Evolutionary conservation across 148 eudicot species (phyloP), one percentile per base, ranked within the genome.

Genomic region (Euryodendron excelsum): DNA sequence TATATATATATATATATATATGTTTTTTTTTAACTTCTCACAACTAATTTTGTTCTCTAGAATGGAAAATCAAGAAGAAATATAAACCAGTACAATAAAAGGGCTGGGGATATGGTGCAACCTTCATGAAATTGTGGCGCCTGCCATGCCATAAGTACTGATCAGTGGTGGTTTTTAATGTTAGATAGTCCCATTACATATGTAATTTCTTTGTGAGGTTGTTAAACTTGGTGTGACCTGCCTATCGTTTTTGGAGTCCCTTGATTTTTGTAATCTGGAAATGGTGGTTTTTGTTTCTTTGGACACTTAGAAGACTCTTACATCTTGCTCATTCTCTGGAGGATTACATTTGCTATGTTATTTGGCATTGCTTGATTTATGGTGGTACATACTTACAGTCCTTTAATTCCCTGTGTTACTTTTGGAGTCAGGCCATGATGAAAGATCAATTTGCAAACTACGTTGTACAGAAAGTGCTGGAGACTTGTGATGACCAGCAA

Each of bases 401-500:
- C 39, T 3, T n/a, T 77, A 34, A 77, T 15, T 20, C n/a, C 44
- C 60, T 68, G 10, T 69, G 33, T 58, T 41, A 52, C 69, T 72
- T 25, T 75, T 78, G 41, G 20, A 28, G 64, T 45, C 81, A 91
- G 94, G 94, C 80, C 70, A 91, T 91, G 94, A 91, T 91, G 94
- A 91, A 91, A 76, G 94, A 91, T 80, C 94, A 89, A 75, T 91
- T 91, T 80, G 94, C 87, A 53, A 91, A 89, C 77, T 91, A 89
- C 55, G 92, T 91, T 77, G 94, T 91, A 77, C 92, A 91, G 86
- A 89, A 91, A 83, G 92, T 92, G 79, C 88, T 92, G 88, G 97
- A 92, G 79, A 92, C 97, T 79, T 92, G 97, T 84, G 94, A 90
- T 81, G 97, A 92, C 83, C 90, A 89, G 82, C 94, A 92, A 78